phyloP scores from a whole-genome alignment of 2,329 filamentous ascomycete genomes.

The Hirsutella rhossiliensis region DNA sequence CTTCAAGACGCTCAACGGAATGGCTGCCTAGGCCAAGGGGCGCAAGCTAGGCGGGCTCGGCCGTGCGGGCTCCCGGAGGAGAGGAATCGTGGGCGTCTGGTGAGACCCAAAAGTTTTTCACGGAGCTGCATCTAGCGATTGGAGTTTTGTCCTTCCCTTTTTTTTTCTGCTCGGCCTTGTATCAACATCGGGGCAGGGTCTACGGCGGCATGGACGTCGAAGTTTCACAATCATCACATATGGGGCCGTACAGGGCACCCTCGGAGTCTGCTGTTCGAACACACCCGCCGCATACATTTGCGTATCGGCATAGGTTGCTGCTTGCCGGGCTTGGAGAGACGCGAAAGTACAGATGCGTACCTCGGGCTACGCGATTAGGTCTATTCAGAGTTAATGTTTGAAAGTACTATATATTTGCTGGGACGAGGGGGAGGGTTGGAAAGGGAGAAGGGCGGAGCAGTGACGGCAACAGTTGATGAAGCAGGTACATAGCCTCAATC shows the following conservation, averaged over 20 bases:
- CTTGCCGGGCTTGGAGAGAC: no score
- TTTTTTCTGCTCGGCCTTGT: conserved; percentile 8
- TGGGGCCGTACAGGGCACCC: background rate
- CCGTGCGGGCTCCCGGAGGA: background rate
- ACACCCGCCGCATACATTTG: background rate
- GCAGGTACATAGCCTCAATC: no score
- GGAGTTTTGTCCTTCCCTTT: conserved; percentile 17
- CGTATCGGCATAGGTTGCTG: no score
- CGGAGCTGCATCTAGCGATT: conserved; percentile 23
- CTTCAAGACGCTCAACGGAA: conserved; percentile 19
- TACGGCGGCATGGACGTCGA: background rate
- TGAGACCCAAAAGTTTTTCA: conserved; percentile 1
- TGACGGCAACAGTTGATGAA: no score
- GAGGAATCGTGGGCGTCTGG: background rate
- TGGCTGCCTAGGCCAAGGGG: background rate
- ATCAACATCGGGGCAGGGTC: background rate
- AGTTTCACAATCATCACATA: background rate
- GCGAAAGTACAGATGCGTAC: no score
- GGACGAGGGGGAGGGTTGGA: conserved; percentile 3
- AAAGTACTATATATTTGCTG: conserved; percentile 8
- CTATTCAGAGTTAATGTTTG: conserved; percentile 12
- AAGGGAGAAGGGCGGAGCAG: background rate
- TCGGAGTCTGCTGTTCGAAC: background rate
- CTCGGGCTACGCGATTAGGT: background rate
- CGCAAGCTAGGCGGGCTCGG: background rate